Base-by-base conservation (phyloP, 2,329 filamentous ascomycete genomes). In the Cladosporium sp. region DNA sequence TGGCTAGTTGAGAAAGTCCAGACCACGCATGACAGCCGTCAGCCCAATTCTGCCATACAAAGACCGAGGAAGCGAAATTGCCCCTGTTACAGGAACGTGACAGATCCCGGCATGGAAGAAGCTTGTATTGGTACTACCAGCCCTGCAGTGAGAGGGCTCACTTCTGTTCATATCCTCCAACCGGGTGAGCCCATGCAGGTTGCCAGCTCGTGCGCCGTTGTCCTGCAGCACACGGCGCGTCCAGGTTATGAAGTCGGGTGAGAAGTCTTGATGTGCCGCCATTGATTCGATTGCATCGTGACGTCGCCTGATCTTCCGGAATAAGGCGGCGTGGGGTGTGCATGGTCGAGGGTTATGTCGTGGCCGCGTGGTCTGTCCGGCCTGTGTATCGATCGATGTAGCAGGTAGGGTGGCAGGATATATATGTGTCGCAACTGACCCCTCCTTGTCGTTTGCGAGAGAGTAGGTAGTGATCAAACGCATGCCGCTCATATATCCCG, bases 121-220 rank as follows among this genome's bases (percentile, higher is more conserved):
- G 36, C 36, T 40, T 47, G 15, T 4, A 20, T 4, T n/a, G 9
- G 34, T 47, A 32, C 44, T 30, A 30, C 44, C 44, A 47, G 34
- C 34, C 44, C 36, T 39, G 44, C 44, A 19, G 15, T 3, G 37
- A 18, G 8, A 47, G 34, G 32, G 19, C 44, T 47, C 44, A 13
- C 27, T 47, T 20, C 44, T 39, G 38, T 38, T 20, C 44, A 47
- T 47, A 39, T 20, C 44, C 44, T 47, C 44, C 44, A 47, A 47
- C 44, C 44, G 44, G 44, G 44, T 47, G 34, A 17, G 34, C 36
- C 44, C 44, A 47, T 47, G 44, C 36, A 30, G n/a, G 9, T 17
- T n/a, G 12, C 24, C 44, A 13, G 44, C 36, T 40, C 44, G 44
- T 47, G 44, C 44, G 36, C 36, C 44, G 32, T 36, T 36, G 32